Base-by-base conservation (phyloP, 495 filamentous ascomycete species). In the Aspergillus campestris region DNA sequence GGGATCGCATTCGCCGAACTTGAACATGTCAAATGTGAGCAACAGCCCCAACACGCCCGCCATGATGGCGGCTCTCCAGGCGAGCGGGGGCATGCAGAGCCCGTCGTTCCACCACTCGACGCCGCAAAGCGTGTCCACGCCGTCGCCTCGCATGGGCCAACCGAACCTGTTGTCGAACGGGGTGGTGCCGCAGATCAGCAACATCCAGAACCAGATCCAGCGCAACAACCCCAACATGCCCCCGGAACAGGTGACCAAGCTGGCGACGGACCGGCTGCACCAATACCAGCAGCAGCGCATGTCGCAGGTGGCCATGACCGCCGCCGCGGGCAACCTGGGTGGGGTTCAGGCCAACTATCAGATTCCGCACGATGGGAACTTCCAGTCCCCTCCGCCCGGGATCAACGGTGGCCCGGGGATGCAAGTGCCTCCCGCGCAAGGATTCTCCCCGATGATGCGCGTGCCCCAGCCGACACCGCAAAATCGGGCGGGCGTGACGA, bases 371-470 rank as follows among this genome's bases (percentile, higher is more conserved):
- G 70, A 70, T 50, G 52, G 50, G 8, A 68, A 58, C 41, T 70
- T 69, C 49, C 67, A 68, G 32, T 47, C 59, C 14, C 57, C 64
- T 37, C 64, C 66, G 42, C 31, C 58, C 27, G 50, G 53, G 37
- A 49, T 67, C 51, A 64, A 65, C 46, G 61, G 64, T 33, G 55
- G 62, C 32, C 47, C 61, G 7, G 69, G 60, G 11, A 66, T 72
- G 57, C 69, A 69, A 41, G 62, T 61, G 7, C 64, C 67, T 39
- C 81, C 68, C 42, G 58, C 82, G 6, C 83, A 87, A 47, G 75
- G 84, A 15, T 89, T 84, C 56, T 84, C 84, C 13, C 81, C 83
- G 34, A 79, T 86, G 54, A 78, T 88, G 56, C 74, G 85, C 38
- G 79, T 80, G 27, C 82, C 86, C 47, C 84, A 89, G 50, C 48